Base-by-base conservation (phyloP, 164 flowering plant genomes). In the Amborella trichopoda region DNA sequence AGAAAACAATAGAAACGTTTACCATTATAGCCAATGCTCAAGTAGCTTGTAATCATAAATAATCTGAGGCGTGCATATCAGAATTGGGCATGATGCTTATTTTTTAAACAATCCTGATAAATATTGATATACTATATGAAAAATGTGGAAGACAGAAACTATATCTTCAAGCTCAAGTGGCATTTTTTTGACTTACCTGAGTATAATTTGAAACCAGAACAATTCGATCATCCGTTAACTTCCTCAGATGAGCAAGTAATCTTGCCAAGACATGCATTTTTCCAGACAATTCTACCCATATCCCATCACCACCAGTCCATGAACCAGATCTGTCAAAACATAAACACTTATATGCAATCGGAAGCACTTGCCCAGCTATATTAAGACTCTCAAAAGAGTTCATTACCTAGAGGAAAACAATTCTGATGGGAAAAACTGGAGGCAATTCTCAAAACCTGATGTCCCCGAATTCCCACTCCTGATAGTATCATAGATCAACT, bases 161-260 rank as follows among this genome's bases (percentile, higher is more conserved):
- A 27, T 21, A 27, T 40, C 10, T n/a, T 26, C 5, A 26, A 16
- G 28, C 24, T 27, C 44, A 16, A 36, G n/a, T n/a, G n/a, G n/a
- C n/a, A n/a, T n/a, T 42, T 46, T 14, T 28, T 23, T 2, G 39
- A 48, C 68, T 38, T 46, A 82, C 99, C 88, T 93, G 96, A 41
- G 99, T 93, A 59, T 93, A 88, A 69, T 93, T 93, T 60, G 99
- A 93, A 56, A 93, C 96, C 25, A 84, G 84, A 41, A 93, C 99
- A 54, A 93, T 88, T 4, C 99, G 76, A 47, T 88, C 96, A 76
- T 81, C 78, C 48, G 99, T 87, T 61, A 52, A 80, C 37, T 76
- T 80, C 30, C 88, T 94, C 43, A 93, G 58, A 36, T 87, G 90
- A 44, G 78, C 81, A 40, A 93, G 76, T 46, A 93, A 76, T 26